Percentiles rank a stretch among this genome's conserved stretches.
Evolutionary conservation across 176 grass and related monocot species (phyloP).

Genomic region (Areca catechu): DNA sequence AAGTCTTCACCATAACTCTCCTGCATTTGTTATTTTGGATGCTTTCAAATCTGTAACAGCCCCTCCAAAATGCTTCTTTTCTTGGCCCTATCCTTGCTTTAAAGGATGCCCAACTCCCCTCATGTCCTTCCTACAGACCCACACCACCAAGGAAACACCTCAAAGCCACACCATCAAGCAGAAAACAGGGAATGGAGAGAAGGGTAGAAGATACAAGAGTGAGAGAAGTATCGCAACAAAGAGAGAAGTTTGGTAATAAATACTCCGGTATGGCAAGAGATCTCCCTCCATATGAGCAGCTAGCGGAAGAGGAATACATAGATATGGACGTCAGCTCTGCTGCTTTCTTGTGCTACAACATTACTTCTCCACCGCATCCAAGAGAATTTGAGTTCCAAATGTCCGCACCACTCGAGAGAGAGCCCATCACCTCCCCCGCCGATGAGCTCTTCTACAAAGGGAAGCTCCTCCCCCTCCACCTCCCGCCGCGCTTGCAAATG

Average conservation of each 20-base stretch:
- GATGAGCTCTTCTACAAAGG: slow-evolving; percentile 99
- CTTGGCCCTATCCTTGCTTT: slow-evolving; percentile 27
- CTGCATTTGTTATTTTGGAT: slow-evolving; percentile 6
- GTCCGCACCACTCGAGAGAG: slow-evolving; percentile 30
- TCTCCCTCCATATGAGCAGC: slow-evolving; percentile 40
- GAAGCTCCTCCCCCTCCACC: slow-evolving; percentile 85
- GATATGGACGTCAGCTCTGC: slow-evolving; percentile 79
- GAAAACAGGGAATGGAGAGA: slow-evolving; percentile 45
- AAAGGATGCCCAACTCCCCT: slow-evolving; percentile 46
- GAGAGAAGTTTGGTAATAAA: too few relatives aligned
- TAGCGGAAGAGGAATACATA: slow-evolving; percentile 85
- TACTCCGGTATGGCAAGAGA: slow-evolving; percentile 48
- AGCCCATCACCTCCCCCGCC: slow-evolving; percentile 65
- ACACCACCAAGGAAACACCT: slow-evolving; percentile 16
- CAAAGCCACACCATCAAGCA: slow-evolving; percentile 21
- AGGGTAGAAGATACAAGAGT: background rate
- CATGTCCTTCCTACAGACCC: slow-evolving; percentile 40
- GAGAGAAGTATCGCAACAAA: background rate
- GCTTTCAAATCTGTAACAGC: slow-evolving; percentile 9
- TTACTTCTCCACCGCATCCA: slow-evolving; percentile 33
- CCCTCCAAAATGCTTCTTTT: background rate
- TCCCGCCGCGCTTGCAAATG: slow-evolving; percentile 72
- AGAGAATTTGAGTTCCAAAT: slow-evolving; percentile 97
- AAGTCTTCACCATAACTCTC: slow-evolving; percentile 17
- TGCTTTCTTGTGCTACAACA: slow-evolving; percentile 53